Evolutionary conservation across 1,284 basidiomycete genomes (phyloP).

Genomic region (Trametes polyzona): DNA sequence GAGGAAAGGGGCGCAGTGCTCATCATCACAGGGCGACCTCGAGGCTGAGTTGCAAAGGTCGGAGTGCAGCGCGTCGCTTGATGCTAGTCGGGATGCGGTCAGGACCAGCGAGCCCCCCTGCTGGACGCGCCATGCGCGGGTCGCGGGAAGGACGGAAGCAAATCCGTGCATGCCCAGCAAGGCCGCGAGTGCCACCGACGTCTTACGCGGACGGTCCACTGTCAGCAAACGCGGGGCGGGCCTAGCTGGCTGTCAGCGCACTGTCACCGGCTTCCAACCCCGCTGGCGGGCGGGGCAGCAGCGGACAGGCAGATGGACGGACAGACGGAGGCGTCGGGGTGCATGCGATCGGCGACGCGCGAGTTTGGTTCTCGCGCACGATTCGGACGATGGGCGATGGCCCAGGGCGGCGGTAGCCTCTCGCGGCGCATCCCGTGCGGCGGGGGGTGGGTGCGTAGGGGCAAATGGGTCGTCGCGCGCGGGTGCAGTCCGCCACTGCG

Average conservation of each 20-base stretch:
- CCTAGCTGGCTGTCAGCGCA: neutral
- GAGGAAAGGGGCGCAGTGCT: neutral
- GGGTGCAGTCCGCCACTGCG: slow-evolving; percentile 4
- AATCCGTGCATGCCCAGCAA: neutral
- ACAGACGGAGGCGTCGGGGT: neutral
- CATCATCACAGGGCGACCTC: neutral
- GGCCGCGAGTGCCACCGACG: neutral
- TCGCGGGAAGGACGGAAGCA: neutral
- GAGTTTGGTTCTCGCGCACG: neutral
- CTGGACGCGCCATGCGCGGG: neutral
- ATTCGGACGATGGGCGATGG: neutral
- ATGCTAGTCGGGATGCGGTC: too few relatives aligned
- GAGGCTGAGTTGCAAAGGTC: neutral
- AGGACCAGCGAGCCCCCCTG: too few relatives aligned
- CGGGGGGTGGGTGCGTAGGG: neutral
- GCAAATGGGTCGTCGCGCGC: slow-evolving; percentile 3
- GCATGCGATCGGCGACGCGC: too few relatives aligned
- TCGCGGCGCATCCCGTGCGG: neutral
- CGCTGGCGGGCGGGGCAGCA: neutral
- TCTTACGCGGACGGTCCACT: neutral
- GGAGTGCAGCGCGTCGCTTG: neutral
- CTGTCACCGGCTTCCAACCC: neutral
- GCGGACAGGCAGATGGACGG: neutral
- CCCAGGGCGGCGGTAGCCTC: neutral
- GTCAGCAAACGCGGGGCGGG: neutral